Conservation (phyloP, 2,329 filamentous ascomycete genomes). For the Penicillium freii region DNA sequence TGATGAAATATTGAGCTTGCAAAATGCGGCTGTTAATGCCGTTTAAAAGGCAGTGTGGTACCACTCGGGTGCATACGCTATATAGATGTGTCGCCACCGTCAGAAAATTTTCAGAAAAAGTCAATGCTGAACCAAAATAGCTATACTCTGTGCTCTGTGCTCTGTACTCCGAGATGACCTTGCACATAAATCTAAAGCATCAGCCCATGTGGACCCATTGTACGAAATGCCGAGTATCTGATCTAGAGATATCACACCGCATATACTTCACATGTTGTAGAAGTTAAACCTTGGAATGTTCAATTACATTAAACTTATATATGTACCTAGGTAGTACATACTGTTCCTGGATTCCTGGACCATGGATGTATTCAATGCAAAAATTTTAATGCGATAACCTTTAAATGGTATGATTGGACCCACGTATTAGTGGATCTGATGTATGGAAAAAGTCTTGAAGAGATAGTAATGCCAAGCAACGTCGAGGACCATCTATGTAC, state of each 20-base stretch:
- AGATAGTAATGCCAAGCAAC: neutral
- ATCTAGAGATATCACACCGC: neutral
- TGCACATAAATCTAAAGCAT: neutral
- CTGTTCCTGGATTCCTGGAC: neutral
- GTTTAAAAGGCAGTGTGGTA: neutral
- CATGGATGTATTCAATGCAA: neutral
- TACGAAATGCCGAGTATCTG: neutral
- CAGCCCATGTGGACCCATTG: conserved; percentile 1
- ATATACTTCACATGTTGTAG: neutral
- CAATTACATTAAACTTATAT: too few relatives aligned
- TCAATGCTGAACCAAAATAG: neutral
- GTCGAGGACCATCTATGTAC: neutral
- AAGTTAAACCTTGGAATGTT: neutral
- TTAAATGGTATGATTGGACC: neutral
- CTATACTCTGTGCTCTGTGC: neutral
- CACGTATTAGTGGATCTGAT: neutral
- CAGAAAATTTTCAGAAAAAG: conserved; percentile 1
- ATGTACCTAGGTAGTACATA: too few relatives aligned
- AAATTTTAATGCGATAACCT: neutral
- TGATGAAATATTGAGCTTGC: neutral
- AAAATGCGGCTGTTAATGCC: neutral
- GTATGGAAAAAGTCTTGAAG: neutral
- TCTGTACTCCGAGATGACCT: neutral
- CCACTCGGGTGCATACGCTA: conserved; percentile 2
- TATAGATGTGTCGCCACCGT: conserved; percentile 7